Base-by-base conservation (phyloP, 2,329 filamentous ascomycete species). In the Talaromyces piceae region DNA sequence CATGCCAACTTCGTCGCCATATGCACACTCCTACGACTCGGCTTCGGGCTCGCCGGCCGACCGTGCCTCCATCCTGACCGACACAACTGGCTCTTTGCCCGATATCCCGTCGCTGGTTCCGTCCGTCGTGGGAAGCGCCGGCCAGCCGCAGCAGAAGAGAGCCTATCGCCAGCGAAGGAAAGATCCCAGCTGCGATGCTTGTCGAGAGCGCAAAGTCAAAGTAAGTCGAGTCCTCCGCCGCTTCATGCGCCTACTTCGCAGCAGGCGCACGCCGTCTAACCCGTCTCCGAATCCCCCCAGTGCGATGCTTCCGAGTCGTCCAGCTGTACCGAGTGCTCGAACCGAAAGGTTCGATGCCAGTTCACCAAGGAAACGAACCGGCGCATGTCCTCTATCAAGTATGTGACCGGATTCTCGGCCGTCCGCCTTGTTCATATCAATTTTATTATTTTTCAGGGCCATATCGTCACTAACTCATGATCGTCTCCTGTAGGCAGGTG, bases 321-420 rank as follows among this genome's bases (percentile, higher is more conserved):
- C 9, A 95, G 91, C 70, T 98, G 93, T 68, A 96, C 93, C 1
- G 93, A 98, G 71, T 98, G 93, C 72, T 93, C 89, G 4, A 96
- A 91, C 67, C 85, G 93, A 58, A 94, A 91, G 65, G 91, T 97
- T 58, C 95, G 94, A 68, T 98, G 93, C 66, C 91, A 97, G 65
- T 98, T 98, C 67, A 98, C 93, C 46, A 98, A 98, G 72, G 93
- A 98, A 71, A 98, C 93, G 11, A 98, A 98, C 67, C 81, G 93
- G 53, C 83, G 93, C 56, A 98, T 98, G 93, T 97, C 93, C 16
- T 97, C 91, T 1, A 97, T 97, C 73, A 98, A 97, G 80, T 82
- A 69, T 62, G 77, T 70, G n/a, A n/a, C n/a, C n/a, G n/a, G n/a
- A n/a, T n/a, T n/a, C n/a, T n/a, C n/a, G n/a, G n/a, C n/a, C n/a